A percentile compares a stretch with the other conserved stretches of the same genome.
Evolutionary conservation across 2,329 filamentous ascomycete genomes (phyloP).

Genomic region (Fusarium sp.): DNA sequence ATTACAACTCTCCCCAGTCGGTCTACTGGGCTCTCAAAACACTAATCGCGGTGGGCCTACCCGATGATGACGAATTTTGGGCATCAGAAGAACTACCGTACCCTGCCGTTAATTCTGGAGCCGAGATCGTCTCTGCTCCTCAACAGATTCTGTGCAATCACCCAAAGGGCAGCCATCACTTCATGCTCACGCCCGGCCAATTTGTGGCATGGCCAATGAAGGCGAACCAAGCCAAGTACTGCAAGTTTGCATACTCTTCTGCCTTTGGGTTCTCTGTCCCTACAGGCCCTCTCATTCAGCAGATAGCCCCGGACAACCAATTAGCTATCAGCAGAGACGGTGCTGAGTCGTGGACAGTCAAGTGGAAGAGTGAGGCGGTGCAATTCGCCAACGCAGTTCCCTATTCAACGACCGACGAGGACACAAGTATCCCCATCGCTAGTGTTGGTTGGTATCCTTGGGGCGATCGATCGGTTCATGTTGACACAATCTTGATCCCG

Average conservation of each 20-base stretch:
- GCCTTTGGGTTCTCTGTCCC: conserved; percentile 60
- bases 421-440: neutral
- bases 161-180: conserved; percentile 52
- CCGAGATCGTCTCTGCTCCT: conserved; percentile 41
- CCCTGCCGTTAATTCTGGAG: conserved; percentile 11
- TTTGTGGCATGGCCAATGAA: conserved; percentile 54
- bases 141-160: conserved; percentile 60
- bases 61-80: conserved; percentile 59
- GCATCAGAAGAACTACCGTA: conserved; percentile 49
- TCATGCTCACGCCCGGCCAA: conserved; percentile 56
- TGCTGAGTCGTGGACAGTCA: conserved; percentile 46
- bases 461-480: conserved; percentile 41
- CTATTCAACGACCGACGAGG: neutral
- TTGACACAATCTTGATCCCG: conserved; percentile 46
- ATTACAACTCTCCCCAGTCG: conserved; percentile 69
- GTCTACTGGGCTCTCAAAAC: conserved; percentile 67
- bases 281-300: conserved; percentile 49
- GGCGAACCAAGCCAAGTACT: conserved; percentile 58
- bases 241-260: conserved; percentile 63
- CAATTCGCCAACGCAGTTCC: neutral
- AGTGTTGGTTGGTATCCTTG: conserved; percentile 41
- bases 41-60: conserved; percentile 56
- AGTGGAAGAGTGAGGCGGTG: conserved; percentile 42
- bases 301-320: conserved; percentile 50
- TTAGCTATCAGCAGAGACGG: conserved; percentile 48